Percentiles rank a stretch among this genome's conserved stretches.
These are phyloP conservation scores for Aspergillus felis DNA, from an alignment of 2,329 filamentous ascomycete species.

Conservation along the genomic window DNA sequence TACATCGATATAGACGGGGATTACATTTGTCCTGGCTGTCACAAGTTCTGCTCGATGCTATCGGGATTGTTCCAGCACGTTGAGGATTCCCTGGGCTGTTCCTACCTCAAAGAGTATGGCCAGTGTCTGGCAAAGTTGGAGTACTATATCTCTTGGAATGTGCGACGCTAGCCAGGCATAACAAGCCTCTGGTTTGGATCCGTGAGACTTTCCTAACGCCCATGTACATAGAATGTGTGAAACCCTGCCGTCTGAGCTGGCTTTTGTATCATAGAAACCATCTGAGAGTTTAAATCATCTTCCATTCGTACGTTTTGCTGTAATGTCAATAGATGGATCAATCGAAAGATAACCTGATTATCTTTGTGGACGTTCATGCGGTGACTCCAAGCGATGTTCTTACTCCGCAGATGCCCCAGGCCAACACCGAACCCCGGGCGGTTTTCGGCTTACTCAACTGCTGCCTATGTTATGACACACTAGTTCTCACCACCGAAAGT, in stretches of 20 bases:
- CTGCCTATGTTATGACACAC: neutral
- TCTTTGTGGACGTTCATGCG: too few species aligned
- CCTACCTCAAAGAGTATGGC: neutral
- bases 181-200: neutral
- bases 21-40: neutral
- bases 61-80: constrained; percentile 1
- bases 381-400: too few species aligned
- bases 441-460: neutral
- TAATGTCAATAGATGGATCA: too few species aligned
- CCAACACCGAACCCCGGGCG: neutral
- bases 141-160: neutral
- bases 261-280: too few species aligned
- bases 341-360: too few species aligned
- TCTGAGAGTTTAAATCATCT: too few species aligned
- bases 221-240: too few species aligned
- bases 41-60: neutral
- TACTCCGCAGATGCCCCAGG: neutral
- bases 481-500: neutral
- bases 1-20: neutral
- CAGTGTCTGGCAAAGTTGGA: neutral
- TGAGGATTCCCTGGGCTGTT: constrained; percentile 1
- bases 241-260: too few species aligned
- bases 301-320: too few species aligned
- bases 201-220: too few species aligned
- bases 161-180: neutral